Percentiles rank a stretch among this genome's conserved stretches.
Evolutionary conservation across 257 asterid genomes (phyloP).

Genomic region (Nicotiana otophora): DNA sequence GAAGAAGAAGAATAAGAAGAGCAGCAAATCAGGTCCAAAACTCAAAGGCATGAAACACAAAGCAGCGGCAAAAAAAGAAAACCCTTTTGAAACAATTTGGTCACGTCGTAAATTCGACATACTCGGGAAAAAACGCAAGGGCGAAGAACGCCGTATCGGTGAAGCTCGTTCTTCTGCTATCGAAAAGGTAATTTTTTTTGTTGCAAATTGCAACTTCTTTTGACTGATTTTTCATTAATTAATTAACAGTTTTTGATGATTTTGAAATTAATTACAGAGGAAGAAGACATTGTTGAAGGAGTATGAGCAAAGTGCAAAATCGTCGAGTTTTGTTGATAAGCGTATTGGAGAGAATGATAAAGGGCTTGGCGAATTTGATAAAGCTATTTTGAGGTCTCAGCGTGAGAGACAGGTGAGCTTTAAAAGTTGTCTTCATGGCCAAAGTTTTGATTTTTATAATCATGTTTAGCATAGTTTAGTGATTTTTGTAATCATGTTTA

Average conservation of each 20-base stretch:
- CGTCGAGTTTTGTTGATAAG: slow-evolving; percentile 73
- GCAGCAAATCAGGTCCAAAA: slow-evolving; percentile 47
- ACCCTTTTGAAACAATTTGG: slow-evolving; percentile 89
- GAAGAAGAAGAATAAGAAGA: slow-evolving; percentile 50
- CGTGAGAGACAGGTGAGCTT: slow-evolving; percentile 67
- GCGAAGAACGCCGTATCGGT: slow-evolving; percentile 80
- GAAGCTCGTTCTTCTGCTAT: slow-evolving; percentile 79
- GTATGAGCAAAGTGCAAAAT: slow-evolving; percentile 71
- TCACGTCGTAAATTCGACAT: slow-evolving; percentile 75
- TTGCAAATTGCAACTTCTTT: neutral
- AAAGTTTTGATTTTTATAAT: neutral
- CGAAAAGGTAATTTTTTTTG: slow-evolving; percentile 45
- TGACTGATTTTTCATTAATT: neutral
- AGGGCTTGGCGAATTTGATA: slow-evolving; percentile 79
- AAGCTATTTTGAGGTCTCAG: slow-evolving; percentile 84
- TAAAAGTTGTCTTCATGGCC: neutral
- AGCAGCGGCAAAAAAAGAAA: slow-evolving; percentile 33
- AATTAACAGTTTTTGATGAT: neutral
- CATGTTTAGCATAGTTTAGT: neutral
- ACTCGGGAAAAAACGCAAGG: slow-evolving; percentile 80
- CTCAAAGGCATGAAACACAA: slow-evolving; percentile 56
- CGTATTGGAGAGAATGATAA: slow-evolving; percentile 87
- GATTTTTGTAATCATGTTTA: neutral
- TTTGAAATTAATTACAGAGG: slow-evolving; percentile 49
- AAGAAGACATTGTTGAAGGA: slow-evolving; percentile 83